phyloP scores from a whole-genome alignment of 805 yeast genomes.

The Zygoascus biomembranicola region DNA sequence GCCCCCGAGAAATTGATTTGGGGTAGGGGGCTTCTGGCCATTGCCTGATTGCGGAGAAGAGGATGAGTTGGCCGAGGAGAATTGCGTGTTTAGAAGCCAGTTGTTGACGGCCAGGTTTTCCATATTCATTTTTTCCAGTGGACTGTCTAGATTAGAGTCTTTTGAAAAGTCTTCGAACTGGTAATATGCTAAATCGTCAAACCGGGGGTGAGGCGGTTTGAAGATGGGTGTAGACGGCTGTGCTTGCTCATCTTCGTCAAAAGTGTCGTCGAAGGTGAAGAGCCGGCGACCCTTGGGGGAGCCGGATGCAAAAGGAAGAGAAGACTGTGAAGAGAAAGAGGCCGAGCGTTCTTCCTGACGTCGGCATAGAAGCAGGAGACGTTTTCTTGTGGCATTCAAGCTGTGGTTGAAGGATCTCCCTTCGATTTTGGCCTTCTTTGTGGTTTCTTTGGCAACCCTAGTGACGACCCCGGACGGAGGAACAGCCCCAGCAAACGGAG shows the following conservation, averaged over 20 bases:
- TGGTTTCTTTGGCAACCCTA: conserved; percentile 48
- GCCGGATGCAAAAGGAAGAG: background rate
- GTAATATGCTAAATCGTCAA: background rate
- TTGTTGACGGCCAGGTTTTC: background rate
- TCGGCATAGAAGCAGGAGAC: conserved; percentile 22
- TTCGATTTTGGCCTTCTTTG: conserved; percentile 27
- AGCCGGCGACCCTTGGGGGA: background rate
- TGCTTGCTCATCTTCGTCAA: background rate
- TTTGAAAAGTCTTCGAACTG: background rate
- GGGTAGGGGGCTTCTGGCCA: background rate
- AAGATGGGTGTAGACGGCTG: background rate
- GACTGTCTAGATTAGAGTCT: background rate
- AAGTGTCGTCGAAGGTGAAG: background rate
- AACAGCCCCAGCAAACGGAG: conserved; percentile 57
- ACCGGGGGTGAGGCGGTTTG: background rate
- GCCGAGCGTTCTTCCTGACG: conserved; percentile 6
- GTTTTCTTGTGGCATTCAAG: conserved; percentile 25
- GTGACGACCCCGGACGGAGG: conserved; percentile 65
- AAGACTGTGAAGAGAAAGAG: background rate
- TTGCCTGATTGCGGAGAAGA: background rate
- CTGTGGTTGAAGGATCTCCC: conserved; percentile 26
- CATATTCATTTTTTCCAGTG: background rate
- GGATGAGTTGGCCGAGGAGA: background rate
- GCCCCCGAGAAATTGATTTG: background rate
- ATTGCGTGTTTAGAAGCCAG: background rate